Percentiles rank a stretch among this genome's conserved stretches.
Conservation (phyloP, 176 grass and related monocot species). For the Urochloa ruziziensis region DNA sequence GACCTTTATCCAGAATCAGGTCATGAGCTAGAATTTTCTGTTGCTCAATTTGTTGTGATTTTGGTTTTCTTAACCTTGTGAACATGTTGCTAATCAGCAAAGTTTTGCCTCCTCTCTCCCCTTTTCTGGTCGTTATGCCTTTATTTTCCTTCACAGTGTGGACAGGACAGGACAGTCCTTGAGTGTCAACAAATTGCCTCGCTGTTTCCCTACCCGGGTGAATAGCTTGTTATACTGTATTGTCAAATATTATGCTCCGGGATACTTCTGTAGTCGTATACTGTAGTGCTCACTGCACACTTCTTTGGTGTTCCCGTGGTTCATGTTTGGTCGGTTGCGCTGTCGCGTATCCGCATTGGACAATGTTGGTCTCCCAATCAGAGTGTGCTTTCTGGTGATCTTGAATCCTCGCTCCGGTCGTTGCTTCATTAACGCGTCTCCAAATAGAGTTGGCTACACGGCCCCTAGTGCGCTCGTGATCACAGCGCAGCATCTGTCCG, state of each 20-base stretch:
- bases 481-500: too few species aligned
- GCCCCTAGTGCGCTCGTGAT: too few species aligned
- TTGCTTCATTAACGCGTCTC: too few species aligned
- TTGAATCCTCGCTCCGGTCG: too few species aligned
- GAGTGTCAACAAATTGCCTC: background rate
- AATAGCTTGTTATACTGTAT: background rate
- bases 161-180: background rate
- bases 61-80: background rate
- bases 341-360: background rate
- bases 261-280: too few species aligned
- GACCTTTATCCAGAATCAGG: constrained; percentile 3
- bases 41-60: background rate
- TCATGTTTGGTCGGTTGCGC: background rate
- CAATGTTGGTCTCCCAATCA: background rate
- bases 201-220: background rate
- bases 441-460: too few species aligned
- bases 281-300: background rate
- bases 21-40: background rate
- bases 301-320: background rate
- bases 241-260: background rate
- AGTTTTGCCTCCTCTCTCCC: background rate
- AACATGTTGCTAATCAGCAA: background rate
- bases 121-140: background rate
- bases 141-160: background rate
- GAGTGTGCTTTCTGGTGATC: too few species aligned